Base-by-base conservation (phyloP, 1,139 yeast genomes). In the Hemisphaericaspora xylanilytica region DNA sequence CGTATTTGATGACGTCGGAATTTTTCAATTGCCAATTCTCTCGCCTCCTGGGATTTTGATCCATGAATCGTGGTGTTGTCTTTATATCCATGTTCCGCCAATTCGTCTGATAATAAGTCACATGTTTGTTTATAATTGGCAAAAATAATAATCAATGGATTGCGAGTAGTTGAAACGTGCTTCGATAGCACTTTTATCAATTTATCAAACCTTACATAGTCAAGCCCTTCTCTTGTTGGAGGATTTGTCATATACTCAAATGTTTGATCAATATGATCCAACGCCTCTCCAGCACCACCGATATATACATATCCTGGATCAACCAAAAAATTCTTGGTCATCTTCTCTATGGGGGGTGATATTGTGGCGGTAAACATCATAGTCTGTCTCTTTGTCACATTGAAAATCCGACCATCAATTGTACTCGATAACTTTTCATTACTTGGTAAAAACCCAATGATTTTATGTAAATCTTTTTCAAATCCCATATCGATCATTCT, bases 341-440 rank as follows among this genome's bases (percentile, higher is more conserved):
- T 61, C 36, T 68, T 70, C 51, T 85, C 88, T 32, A 89, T 81
- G 0, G 80, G 72, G 0, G 81, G 75, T 0, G 96, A 85, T 77
- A 92, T 81, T 0, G 98, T 92, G 0, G 97, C 97, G 0, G 97
- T 86, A 60, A 87, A 92, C 96, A 92, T 85, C 75, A 88, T 73
- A 0, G 95, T 86, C 35, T 57, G 46, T 38, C 70, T 49, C 35
- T 59, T 59, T 3, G 46, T 33, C 9, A 67, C 42, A 16, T 63
- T 52, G 41, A 69, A 69, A 2, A 61, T 56, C 10, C 52, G 46
- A 18, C 54, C 48, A 36, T 61, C 67, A 8, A 58, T 49, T 1
- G 57, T 42, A 8, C 41, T 43, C 12, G 40, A 37, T 34, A 59
- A 48, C 9, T 56, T 58, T 20, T 54, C 52, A 12, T 36, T 44